Percentiles rank a stretch among this genome's conserved stretches.
Conservation (phyloP, 208 protist genomes). For the Leishmania braziliensis region DNA sequence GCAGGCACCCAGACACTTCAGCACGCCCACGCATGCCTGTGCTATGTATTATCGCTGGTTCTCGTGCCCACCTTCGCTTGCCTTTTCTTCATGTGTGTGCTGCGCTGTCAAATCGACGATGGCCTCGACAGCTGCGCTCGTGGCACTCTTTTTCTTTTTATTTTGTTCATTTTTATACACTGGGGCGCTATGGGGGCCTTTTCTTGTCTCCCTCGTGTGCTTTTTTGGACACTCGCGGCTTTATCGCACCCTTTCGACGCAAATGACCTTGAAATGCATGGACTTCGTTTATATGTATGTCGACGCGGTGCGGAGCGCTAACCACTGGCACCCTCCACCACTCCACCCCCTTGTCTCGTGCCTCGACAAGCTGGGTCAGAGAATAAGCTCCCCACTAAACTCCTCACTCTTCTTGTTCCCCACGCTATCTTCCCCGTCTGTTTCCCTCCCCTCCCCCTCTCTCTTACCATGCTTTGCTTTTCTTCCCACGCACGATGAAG, state of each 20-base stretch:
- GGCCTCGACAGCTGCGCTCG: not conserved
- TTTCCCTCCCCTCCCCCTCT: too few relatives aligned
- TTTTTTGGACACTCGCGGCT: not conserved
- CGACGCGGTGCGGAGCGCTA: not conserved
- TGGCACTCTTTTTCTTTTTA: constrained; percentile 12
- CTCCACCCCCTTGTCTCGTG: not conserved
- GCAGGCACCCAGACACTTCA: not conserved
- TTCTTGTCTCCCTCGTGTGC: not conserved
- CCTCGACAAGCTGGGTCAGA: not conserved
- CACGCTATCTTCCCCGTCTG: not conserved
- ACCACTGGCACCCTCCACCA: not conserved
- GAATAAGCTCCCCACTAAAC: not conserved
- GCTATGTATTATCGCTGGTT: constrained; percentile 1
- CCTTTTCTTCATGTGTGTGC: not conserved
- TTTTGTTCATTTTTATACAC: not conserved
- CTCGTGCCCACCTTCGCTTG: not conserved
- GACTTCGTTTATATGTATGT: not conserved
- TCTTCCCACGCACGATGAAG: not conserved
- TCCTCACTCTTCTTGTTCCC: not conserved
- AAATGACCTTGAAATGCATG: not conserved
- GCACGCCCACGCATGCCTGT: not conserved
- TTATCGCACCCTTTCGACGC: not conserved
- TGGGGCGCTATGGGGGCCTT: not conserved
- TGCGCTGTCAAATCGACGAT: not conserved
- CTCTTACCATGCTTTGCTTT: not conserved